Percentiles rank a stretch among this genome's conserved stretches.
Evolutionary conservation across 2,329 filamentous ascomycete species (phyloP).

Genomic region (Colletotrichum salicis): DNA sequence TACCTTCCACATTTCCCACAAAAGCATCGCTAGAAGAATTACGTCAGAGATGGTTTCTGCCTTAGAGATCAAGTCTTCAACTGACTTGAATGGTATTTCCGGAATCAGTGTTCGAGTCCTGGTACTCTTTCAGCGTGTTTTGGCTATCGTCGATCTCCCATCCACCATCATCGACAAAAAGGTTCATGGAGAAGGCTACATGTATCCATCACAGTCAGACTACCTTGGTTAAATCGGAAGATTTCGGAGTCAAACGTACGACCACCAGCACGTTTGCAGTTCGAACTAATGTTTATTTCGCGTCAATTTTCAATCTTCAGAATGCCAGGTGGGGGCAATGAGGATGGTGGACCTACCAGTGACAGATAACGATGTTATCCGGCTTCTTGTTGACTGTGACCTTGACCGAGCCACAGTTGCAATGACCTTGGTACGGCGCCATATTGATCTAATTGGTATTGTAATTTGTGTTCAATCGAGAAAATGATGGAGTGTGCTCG

Average conservation of each 20-base stretch:
- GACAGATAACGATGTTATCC: constrained; percentile 14
- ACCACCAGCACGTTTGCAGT: constrained; percentile 30
- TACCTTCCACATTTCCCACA: constrained; percentile 30
- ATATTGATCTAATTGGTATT: neutral
- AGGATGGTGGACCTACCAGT: constrained; percentile 4
- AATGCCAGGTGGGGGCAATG: neutral
- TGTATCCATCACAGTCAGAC: neutral
- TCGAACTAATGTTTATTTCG: neutral
- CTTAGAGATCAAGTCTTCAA: neutral
- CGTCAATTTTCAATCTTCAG: neutral
- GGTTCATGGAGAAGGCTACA: constrained; percentile 26
- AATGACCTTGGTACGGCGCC: constrained; percentile 20
- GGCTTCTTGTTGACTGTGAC: constrained; percentile 21
- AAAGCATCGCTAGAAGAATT: constrained; percentile 6
- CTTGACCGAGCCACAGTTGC: constrained; percentile 27
- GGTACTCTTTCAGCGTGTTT: constrained; percentile 17
- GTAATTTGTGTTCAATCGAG: fast-evolving
- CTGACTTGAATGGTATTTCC: constrained; percentile 25
- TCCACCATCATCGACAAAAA: constrained; percentile 8
- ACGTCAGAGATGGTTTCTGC: neutral
- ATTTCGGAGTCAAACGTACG: neutral
- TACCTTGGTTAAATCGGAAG: neutral
- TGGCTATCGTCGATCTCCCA: constrained; percentile 14
- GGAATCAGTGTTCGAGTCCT: constrained; percentile 25
- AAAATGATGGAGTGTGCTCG: neutral